Conservation (phyloP, 176 grass and related monocot species). For the Zizania latifolia region DNA sequence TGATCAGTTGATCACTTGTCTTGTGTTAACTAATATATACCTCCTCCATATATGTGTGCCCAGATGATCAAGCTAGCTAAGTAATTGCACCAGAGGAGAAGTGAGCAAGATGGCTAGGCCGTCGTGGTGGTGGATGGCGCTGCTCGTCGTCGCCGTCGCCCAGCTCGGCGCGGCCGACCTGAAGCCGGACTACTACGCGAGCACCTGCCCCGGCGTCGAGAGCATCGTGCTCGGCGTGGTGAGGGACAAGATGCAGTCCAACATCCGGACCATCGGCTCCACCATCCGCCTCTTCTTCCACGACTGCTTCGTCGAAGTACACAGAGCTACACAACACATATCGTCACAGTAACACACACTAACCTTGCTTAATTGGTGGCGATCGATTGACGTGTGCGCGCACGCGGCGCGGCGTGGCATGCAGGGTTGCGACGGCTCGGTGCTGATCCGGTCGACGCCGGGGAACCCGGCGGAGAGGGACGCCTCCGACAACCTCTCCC, state of each 20-base stretch:
- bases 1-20: not conserved
- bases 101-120: not conserved
- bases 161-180: slow-evolving; percentile 42
- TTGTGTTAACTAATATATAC: not conserved
- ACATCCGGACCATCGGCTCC: slow-evolving; percentile 38
- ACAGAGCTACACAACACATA: not conserved
- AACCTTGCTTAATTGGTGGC: not conserved
- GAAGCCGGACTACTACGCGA: slow-evolving; percentile 47
- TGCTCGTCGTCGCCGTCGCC: slow-evolving; percentile 11
- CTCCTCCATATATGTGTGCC: not conserved
- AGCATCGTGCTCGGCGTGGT: slow-evolving; percentile 53
- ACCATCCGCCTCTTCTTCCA: slow-evolving; percentile 90
- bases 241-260: slow-evolving; percentile 19
- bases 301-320: slow-evolving; percentile 77
- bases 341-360: not conserved
- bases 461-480: slow-evolving; percentile 69
- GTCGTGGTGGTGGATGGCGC: not conserved
- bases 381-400: too few species aligned
- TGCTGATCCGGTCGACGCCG: slow-evolving; percentile 59
- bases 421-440: slow-evolving; percentile 78
- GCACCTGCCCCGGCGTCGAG: slow-evolving; percentile 63
- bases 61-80: not conserved
- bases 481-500: slow-evolving; percentile 49
- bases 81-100: not conserved
- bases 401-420: not conserved